These are phyloP conservation scores for Erodium texanum DNA, from an alignment of 441 rosid genomes.

Conservation along the genomic window DNA sequence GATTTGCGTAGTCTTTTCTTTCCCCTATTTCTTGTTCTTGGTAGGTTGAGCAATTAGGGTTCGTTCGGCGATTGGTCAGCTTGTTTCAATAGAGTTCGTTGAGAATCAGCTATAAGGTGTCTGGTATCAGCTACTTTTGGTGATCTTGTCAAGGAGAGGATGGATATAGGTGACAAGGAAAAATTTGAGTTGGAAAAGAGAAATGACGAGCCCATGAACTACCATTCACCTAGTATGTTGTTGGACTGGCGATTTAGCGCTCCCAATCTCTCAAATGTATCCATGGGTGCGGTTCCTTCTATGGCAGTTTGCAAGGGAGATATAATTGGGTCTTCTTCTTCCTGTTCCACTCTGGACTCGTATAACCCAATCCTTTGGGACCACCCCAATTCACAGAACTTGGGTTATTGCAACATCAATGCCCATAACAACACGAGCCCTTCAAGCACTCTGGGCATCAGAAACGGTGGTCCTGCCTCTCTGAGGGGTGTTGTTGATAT, in stretches of 20 bases:
- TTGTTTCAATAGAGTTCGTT: conserved; percentile 12
- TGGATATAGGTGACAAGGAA: conserved; percentile 65
- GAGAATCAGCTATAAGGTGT: conserved; percentile 18
- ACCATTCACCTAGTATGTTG: conserved; percentile 36
- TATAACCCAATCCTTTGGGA: conserved; percentile 63
- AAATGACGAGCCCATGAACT: conserved; percentile 32
- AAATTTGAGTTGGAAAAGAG: conserved; percentile 52
- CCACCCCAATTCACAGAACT: conserved; percentile 46
- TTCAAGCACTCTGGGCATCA: conserved; percentile 32
- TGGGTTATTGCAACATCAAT: conserved; percentile 50
- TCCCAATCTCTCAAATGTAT: conserved; percentile 39
- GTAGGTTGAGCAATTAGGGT: conserved; percentile 16
- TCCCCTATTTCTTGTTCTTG: conserved; percentile 16
- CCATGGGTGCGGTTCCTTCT: conserved; percentile 41
- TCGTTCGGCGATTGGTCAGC: conserved; percentile 17
- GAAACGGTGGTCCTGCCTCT: conserved; percentile 34
- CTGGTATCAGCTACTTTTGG: conserved; percentile 17
- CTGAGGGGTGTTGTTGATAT: conserved; percentile 38
- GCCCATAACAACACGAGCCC: conserved; percentile 23
- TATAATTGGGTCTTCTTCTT: conserved; percentile 35
- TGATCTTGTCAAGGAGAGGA: conserved; percentile 26
- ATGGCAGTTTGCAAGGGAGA: conserved; percentile 27
- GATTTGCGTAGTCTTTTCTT: conserved; percentile 10
- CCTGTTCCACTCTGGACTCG: conserved; percentile 60
- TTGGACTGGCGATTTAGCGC: conserved; percentile 54